Conservation (phyloP, 1,284 basidiomycete species). For the Veloboletus limbatus region DNA sequence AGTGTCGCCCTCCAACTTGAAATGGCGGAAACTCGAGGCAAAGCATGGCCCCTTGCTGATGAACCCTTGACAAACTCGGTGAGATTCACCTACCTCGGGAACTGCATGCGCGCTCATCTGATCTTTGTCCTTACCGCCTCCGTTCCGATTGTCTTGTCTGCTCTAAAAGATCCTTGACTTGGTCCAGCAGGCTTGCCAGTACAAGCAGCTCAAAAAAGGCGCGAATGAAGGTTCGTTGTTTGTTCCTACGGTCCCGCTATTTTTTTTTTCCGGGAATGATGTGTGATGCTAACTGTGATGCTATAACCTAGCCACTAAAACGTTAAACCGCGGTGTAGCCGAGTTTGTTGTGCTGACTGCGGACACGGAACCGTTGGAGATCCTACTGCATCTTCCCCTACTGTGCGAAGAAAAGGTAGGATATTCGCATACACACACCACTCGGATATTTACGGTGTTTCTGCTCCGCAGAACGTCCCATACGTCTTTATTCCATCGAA, state of each 20-base stretch:
- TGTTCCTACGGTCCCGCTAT: background rate
- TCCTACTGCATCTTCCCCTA: conserved; percentile 94
- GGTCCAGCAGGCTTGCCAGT: conserved; percentile 86
- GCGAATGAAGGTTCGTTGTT: conserved; percentile 80
- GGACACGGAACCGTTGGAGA: conserved; percentile 97
- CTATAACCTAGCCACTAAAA: conserved; percentile 77
- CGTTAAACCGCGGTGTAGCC: conserved; percentile 96
- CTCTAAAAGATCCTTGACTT: conserved; percentile 77
- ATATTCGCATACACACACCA: background rate
- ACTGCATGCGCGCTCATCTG: background rate
- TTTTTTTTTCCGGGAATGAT: background rate
- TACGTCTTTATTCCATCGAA: conserved; percentile 96
- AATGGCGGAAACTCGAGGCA: conserved; percentile 64
- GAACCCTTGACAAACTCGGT: conserved; percentile 93
- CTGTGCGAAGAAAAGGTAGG: conserved; percentile 96
- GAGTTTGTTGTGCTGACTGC: conserved; percentile 99
- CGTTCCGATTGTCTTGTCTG: conserved; percentile 2
- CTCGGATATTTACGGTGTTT: background rate
- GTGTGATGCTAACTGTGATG: conserved; percentile 7
- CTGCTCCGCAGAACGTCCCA: conserved; percentile 76
- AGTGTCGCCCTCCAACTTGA: conserved; percentile 6
- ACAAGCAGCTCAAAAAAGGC: conserved; percentile 98
- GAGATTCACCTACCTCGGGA: conserved; percentile 29
- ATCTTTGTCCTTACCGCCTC: background rate
- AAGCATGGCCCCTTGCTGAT: conserved; percentile 93